Conservation (phyloP, 495 filamentous ascomycete species). For the Venustampulla echinocandica region DNA sequence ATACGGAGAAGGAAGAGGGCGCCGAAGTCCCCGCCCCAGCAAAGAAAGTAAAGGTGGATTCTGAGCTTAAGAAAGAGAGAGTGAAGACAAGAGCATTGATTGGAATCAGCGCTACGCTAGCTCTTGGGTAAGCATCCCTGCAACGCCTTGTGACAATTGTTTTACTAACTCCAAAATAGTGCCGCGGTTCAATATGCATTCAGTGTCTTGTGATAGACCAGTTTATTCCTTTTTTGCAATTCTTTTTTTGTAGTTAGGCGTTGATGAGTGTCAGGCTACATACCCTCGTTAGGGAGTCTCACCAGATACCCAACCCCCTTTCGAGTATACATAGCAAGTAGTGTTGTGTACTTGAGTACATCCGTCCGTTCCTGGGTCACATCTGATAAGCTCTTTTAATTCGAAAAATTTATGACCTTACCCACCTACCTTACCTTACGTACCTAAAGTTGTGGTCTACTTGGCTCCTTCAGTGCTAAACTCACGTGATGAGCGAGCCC, state of each 20-base stretch:
- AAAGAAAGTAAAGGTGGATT: conserved; percentile 69
- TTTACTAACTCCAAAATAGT: conserved; percentile 7
- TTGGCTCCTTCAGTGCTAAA: not conserved
- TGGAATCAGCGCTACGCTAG: conserved; percentile 75
- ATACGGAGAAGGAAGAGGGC: conserved; percentile 28
- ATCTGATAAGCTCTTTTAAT: conserved; percentile 16
- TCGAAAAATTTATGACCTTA: not conserved
- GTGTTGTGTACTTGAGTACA: conserved; percentile 5
- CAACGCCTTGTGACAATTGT: not conserved
- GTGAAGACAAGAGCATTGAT: conserved; percentile 75
- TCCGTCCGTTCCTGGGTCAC: not conserved
- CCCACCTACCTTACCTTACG: too few relatives aligned
- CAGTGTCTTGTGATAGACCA: conserved; percentile 12
- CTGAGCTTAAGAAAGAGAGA: conserved; percentile 71
- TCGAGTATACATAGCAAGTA: conserved; percentile 13
- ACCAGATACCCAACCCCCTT: conserved; percentile 11
- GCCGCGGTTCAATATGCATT: conserved; percentile 22
- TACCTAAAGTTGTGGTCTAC: not conserved
- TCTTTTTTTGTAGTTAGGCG: conserved; percentile 13
- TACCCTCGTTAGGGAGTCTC: conserved; percentile 6
- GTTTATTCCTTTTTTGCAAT: conserved; percentile 6
- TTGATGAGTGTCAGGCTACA: conserved; percentile 14
- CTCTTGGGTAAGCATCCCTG: conserved; percentile 65
- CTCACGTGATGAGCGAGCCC: too few relatives aligned
- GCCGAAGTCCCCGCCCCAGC: conserved; percentile 48